These are phyloP conservation scores for Omphalea diandra DNA, from an alignment of 441 rosid genomes.

Conservation along the genomic window DNA sequence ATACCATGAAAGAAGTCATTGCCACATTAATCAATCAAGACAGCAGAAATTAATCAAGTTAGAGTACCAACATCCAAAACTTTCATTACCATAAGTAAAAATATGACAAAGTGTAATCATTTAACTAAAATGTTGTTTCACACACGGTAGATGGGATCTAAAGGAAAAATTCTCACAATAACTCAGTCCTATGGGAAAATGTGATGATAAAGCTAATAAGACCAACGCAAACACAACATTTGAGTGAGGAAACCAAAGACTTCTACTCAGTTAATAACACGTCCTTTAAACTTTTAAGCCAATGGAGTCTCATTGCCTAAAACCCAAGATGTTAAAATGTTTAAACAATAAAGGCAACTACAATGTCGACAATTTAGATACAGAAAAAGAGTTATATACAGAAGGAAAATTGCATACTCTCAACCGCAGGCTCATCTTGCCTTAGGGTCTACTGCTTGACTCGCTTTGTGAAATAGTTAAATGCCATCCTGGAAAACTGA, in stretches of 20 bases:
- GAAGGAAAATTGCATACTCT: slow-evolving; percentile 6
- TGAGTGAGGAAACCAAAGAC: slow-evolving; percentile 1
- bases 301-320: background rate
- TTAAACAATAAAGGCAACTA: slow-evolving; percentile 1
- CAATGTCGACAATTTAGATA: slow-evolving; percentile 10
- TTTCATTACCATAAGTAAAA: background rate
- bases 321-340: background rate
- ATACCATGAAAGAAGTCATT: background rate
- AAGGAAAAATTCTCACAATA: no score
- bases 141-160: no score
- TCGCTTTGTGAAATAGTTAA: slow-evolving; percentile 45
- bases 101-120: background rate
- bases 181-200: no score
- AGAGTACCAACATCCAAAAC: background rate
- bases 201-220: no score
- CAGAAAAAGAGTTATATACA: background rate
- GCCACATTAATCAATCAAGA: slow-evolving; percentile 2
- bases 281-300: background rate
- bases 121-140: background rate
- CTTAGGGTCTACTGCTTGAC: no score
- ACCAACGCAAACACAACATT: background rate
- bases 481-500: slow-evolving; percentile 44
- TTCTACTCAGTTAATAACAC: background rate
- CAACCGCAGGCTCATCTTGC: slow-evolving; percentile 17
- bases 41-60: background rate